Evolutionary conservation across 106 monocot species (phyloP).

Genomic region (Allium cepa): DNA sequence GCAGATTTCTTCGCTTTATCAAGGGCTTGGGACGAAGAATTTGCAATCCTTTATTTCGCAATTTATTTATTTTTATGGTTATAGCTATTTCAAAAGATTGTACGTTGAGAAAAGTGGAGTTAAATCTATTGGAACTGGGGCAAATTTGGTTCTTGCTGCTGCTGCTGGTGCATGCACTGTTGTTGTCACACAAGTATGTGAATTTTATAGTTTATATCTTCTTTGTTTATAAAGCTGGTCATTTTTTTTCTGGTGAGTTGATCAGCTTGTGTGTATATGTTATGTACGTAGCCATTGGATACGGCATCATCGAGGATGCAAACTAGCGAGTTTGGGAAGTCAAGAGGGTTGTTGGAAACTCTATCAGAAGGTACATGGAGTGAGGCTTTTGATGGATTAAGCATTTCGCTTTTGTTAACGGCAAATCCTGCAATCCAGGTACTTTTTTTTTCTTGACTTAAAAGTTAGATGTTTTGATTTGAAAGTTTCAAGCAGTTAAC

Average conservation of each 20-base stretch:
- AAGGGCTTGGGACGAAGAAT: conserved; percentile 88
- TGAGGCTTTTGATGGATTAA: conserved; percentile 88
- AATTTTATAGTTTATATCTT: neutral
- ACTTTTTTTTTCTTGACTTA: neutral
- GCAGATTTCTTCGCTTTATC: conserved; percentile 79
- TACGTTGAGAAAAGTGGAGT: conserved; percentile 63
- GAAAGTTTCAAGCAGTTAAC: no score
- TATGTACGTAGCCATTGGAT: conserved; percentile 69
- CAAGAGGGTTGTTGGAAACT: conserved; percentile 75
- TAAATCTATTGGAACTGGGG: conserved; percentile 82
- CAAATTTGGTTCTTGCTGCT: conserved; percentile 86
- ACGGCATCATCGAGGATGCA: conserved; percentile 98
- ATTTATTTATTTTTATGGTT: conserved; percentile 95
- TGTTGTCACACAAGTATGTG: conserved; percentile 69
- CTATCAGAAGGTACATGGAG: conserved; percentile 62
- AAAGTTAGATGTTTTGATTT: no score
- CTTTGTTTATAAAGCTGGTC: no score
- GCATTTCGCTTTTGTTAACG: conserved; percentile 83
- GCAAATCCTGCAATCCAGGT: conserved; percentile 98
- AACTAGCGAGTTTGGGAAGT: conserved; percentile 94
- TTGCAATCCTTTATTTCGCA: conserved; percentile 85
- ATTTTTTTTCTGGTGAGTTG: no score
- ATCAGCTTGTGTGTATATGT: no score
- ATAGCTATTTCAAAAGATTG: conserved; percentile 90
- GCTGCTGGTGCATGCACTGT: conserved; percentile 92